Evolutionary conservation across 441 rosid genomes (phyloP), one percentile per base, ranked within the genome.

Genomic region (Arabidopsis hybrid): DNA sequence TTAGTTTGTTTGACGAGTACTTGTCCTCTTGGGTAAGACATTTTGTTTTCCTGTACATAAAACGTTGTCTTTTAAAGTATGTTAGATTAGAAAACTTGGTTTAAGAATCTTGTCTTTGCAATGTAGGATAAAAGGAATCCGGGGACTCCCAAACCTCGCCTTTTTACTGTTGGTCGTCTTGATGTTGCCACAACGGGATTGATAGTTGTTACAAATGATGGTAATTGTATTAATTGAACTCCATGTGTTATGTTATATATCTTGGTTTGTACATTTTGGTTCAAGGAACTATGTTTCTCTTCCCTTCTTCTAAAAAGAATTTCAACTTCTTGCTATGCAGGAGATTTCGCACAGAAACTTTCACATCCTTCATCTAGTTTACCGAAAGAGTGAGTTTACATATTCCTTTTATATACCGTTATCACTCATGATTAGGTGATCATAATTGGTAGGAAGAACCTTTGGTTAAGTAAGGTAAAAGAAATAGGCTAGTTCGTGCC

Each of bases 141-240:
- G 0, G 96, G 92, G 66, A 64, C 81, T 74, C 91, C 96, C 38
- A 84, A 81, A 78, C 99, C 99, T 36, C 89, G 97, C n/a, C 84
- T 95, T 40, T 95, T 95, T 62, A 95, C 97, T 7, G 97, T 90
- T 67, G 97, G 99, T 43, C 94, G 99, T 76, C 97, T 95, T 57
- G 96, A 95, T 63, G 99, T 95, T 76, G 99, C 97, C 69, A 91
- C 97, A 4, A 83, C 90, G 46, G 99, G 99, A 39, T 85, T 92
- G 60, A 83, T 90, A 43, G 82, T 92, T 46, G 93, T 88, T 66
- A 95, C 99, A 58, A 95, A 91, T 79, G 96, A 92, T 76, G 99
- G 99, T 92, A 75, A 40, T 70, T 18, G 47, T 59, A 46, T 45
- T 51, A 67, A 32, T 49, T 76, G 10, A 5, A 16, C 38, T 70